Evolutionary conservation across 192 early-diverging fungal species (phyloP).

Genomic region (Backusella macrospora): DNA sequence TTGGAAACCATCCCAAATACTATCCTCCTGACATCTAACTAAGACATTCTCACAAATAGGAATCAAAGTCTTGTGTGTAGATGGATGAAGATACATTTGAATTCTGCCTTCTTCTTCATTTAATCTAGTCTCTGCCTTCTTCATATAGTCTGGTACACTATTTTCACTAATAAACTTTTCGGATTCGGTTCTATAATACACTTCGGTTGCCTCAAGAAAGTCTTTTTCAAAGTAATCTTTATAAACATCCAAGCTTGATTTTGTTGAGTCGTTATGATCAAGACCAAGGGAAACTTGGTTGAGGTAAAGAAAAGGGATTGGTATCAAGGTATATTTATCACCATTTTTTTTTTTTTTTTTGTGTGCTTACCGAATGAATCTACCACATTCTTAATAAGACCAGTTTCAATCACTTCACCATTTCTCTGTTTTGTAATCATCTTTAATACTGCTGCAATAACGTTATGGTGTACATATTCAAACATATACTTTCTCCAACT

Average conservation of each 20-base stretch:
- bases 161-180: conserved; percentile 91
- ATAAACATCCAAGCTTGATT: conserved; percentile 87
- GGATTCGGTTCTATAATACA: conserved; percentile 89
- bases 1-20: conserved; percentile 90
- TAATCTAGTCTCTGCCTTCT: conserved; percentile 81
- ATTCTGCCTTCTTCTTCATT: conserved; percentile 87
- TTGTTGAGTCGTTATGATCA: conserved; percentile 78
- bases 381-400: conserved; percentile 84
- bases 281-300: conserved; percentile 74
- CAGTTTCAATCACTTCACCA: conserved; percentile 88
- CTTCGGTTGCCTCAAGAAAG: conserved; percentile 78
- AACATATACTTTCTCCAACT: conserved; percentile 88
- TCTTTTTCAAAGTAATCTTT: conserved; percentile 84
- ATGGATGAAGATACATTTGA: conserved; percentile 83
- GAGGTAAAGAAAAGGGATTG: neutral
- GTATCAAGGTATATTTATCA: neutral
- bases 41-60: conserved; percentile 83
- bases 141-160: conserved; percentile 94
- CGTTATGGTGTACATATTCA: conserved; percentile 63
- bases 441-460: conserved; percentile 78
- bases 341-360: neutral
- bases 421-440: conserved; percentile 82
- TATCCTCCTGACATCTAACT: conserved; percentile 81
- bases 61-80: conserved; percentile 79
- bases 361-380: conserved; percentile 81